Evolutionary conservation across 2,329 filamentous ascomycete species (phyloP), one percentile per base, ranked within the genome.

Genomic region (Pseudocercospora fuligena): DNA sequence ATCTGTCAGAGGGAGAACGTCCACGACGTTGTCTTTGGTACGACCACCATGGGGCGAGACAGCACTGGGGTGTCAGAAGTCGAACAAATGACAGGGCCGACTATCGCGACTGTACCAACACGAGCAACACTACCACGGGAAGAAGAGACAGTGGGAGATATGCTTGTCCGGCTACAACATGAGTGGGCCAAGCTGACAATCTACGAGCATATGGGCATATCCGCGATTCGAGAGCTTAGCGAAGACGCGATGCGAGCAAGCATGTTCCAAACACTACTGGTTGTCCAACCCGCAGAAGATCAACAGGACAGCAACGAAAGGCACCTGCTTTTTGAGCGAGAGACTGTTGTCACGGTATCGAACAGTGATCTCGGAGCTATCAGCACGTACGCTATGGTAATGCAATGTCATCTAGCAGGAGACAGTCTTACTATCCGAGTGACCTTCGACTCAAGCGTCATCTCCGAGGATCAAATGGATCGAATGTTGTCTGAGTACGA

Each of bases 171-270:
- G 9, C 8, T 59, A 29, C 64, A 66, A 59, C 25, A 58, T 5
- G 47, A 66, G 25, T 36, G 36, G 25, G 25, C 36, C 11, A 25
- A 36, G 1, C 31, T 66, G 64, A 11, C 21, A 16, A n/a, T 16
- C 2, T 66, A 56, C 53, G 75, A 81, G 62, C 80, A 81, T 27
- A 70, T 75, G 46, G 79, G 80, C 7, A 69, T 80, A 23, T 75
- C 76, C 8, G 73, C 78, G 19, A 80, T 81, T 56, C 75, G 75
- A 31, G 73, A 75, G 14, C 73, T 80, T 12, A 87, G 85, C 71
- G 78, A 82, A 0, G 86, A 88, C 65, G 83, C 84, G 4, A 80
- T 84, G 9, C 80, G 86, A 66, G 86, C 86, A 2, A 88, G 86
- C 71, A 58, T n/a, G 6, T 66, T 66, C 49, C 64, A 66, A 40